These are phyloP conservation scores for Debaryomyces subglobosus DNA, from an alignment of 1,139 yeast species.

Conservation along the genomic window DNA sequence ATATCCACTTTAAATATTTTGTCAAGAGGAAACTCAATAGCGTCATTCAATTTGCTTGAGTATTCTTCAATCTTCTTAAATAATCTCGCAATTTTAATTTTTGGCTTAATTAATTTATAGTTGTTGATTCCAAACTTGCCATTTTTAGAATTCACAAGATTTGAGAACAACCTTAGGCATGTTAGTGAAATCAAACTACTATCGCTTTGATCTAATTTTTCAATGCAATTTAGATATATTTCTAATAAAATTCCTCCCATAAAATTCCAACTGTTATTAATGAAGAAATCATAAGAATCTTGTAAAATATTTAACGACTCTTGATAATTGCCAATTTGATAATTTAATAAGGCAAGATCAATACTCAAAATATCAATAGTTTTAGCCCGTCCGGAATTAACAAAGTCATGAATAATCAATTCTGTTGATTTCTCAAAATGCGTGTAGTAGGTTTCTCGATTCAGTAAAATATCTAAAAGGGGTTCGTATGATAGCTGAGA, in stretches of 20 bases:
- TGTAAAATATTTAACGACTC: slow-evolving; percentile 66
- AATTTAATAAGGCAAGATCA: slow-evolving; percentile 78
- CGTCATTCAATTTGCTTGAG: slow-evolving; percentile 16
- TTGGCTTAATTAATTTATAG: slow-evolving; percentile 27
- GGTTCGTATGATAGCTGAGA: slow-evolving; percentile 17
- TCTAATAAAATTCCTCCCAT: slow-evolving; percentile 69
- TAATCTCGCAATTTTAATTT: slow-evolving; percentile 23
- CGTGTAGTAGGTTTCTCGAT: slow-evolving; percentile 23
- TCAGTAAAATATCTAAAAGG: slow-evolving; percentile 17
- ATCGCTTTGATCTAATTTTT: slow-evolving; percentile 36
- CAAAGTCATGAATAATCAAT: slow-evolving; percentile 47
- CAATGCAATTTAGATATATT: slow-evolving; percentile 70
- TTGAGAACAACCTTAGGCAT: slow-evolving; percentile 38
- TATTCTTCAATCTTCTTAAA: slow-evolving; percentile 25
- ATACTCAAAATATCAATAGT: slow-evolving; percentile 74
- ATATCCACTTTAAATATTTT: slow-evolving; percentile 33
- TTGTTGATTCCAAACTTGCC: slow-evolving; percentile 33
- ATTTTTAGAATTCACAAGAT: slow-evolving; percentile 22
- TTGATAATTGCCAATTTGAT: slow-evolving; percentile 57
- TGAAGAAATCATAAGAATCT: slow-evolving; percentile 69
- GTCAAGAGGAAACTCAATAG: slow-evolving; percentile 31
- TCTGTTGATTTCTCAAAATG: slow-evolving; percentile 45
- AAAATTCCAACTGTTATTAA: slow-evolving; percentile 70
- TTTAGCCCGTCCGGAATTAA: slow-evolving; percentile 54
- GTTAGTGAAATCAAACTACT: slow-evolving; percentile 31